Conservation (phyloP, 164 flowering plant genomes). For the Annona cherimola region DNA sequence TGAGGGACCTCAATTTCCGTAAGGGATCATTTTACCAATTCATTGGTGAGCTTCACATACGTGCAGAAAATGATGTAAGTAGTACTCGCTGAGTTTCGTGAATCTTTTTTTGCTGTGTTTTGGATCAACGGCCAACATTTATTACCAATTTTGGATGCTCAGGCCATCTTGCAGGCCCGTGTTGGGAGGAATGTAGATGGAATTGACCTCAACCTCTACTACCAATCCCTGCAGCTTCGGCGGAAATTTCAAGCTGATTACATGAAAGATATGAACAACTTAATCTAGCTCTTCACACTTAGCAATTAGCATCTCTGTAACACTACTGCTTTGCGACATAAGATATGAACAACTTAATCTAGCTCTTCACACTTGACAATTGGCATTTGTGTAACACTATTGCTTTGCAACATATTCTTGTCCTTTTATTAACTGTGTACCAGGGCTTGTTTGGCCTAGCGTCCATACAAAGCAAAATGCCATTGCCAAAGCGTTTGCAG, state of each 20-base stretch:
- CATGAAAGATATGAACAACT: conserved; percentile 17
- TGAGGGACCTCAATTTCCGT: conserved; percentile 56
- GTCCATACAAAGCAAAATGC: no score
- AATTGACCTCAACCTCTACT: conserved; percentile 74
- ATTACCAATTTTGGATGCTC: conserved; percentile 11
- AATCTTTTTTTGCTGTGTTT: not conserved
- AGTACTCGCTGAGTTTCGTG: not conserved
- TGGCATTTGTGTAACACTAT: no score
- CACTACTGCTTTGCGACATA: no score
- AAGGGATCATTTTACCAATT: conserved; percentile 76
- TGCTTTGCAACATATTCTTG: no score
- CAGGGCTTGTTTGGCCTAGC: no score
- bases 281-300: conserved; percentile 1
- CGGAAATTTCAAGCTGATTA: conserved; percentile 56
- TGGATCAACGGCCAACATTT: not conserved
- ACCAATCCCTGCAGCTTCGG: conserved; percentile 62
- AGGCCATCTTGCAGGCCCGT: conserved; percentile 70
- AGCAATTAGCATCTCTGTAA: no score
- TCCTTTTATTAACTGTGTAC: no score
- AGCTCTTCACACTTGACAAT: not conserved
- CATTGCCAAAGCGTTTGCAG: no score
- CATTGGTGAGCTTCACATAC: conserved; percentile 75
- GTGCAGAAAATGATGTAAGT: conserved; percentile 47
- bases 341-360: conserved; percentile 15
- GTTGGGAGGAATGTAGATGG: conserved; percentile 86